Evolutionary conservation across 106 monocot species (phyloP).

Genomic region (Acorus calamus): DNA sequence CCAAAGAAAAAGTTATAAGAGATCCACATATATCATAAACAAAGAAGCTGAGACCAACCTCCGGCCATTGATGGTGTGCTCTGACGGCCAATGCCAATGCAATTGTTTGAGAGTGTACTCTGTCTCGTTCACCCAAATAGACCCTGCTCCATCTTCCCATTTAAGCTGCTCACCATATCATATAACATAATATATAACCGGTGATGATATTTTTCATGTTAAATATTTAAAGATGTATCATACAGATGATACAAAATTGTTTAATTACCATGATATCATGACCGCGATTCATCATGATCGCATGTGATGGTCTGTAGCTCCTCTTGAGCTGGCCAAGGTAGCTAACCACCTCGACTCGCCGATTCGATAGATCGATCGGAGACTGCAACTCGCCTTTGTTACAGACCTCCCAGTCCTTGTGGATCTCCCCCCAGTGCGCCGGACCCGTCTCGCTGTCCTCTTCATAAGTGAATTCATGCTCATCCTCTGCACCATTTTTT

Average conservation of each 20-base stretch:
- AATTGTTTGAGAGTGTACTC: slow-evolving; percentile 5
- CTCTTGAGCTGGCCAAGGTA: slow-evolving; percentile 5
- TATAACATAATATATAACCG: not conserved
- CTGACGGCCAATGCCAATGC: slow-evolving; percentile 7
- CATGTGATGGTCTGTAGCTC: slow-evolving; percentile 5
- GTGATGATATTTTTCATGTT: too few relatives aligned
- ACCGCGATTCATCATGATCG: slow-evolving; percentile 19
- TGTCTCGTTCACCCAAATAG: slow-evolving; percentile 4
- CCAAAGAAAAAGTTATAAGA: too few relatives aligned
- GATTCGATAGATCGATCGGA: slow-evolving; percentile 14
- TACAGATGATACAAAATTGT: not conserved
- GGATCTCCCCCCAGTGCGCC: slow-evolving; percentile 16
- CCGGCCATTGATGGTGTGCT: slow-evolving; percentile 3
- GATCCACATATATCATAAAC: too few relatives aligned
- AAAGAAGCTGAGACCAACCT: not conserved
- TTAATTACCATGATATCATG: slow-evolving; percentile 10
- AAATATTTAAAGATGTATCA: too few relatives aligned
- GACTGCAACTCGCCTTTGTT: slow-evolving; percentile 20
- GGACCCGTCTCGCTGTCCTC: slow-evolving; percentile 10
- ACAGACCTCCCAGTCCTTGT: slow-evolving; percentile 18
- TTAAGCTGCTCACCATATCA: not conserved
- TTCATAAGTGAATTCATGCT: slow-evolving; percentile 23
- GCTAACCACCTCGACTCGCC: slow-evolving; percentile 5
- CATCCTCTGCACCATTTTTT: not conserved
- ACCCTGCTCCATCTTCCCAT: slow-evolving; percentile 14